Percentiles rank a stretch among this genome's conserved stretches.
phyloP scores from a whole-genome alignment of 1,139 yeast species.

The Suhomyces kunorum region DNA sequence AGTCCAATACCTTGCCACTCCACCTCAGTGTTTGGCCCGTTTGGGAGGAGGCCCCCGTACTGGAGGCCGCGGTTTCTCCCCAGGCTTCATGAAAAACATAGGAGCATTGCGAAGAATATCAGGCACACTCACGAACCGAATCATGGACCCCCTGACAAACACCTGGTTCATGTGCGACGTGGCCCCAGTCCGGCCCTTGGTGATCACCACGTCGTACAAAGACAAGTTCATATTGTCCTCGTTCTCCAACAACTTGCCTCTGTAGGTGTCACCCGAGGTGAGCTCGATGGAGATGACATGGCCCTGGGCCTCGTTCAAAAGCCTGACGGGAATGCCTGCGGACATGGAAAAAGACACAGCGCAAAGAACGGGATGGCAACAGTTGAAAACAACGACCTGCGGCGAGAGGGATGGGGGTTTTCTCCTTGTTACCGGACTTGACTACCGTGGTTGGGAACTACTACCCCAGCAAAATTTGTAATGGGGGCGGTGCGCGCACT shows the following conservation, averaged over 20 bases:
- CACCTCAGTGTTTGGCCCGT: slow-evolving; percentile 14
- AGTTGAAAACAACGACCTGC: background rate
- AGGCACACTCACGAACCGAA: slow-evolving; percentile 82
- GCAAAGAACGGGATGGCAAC: background rate
- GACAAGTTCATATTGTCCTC: slow-evolving; percentile 96
- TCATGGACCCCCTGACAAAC: slow-evolving; percentile 88
- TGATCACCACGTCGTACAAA: slow-evolving; percentile 76
- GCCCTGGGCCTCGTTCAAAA: slow-evolving; percentile 87
- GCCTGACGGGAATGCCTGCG: slow-evolving; percentile 81
- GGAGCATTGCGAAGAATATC: slow-evolving; percentile 89
- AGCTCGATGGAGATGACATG: slow-evolving; percentile 84
- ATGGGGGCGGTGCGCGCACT: slow-evolving; percentile 7
- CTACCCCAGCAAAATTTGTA: slow-evolving; percentile 1
- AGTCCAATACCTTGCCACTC: too few relatives aligned
- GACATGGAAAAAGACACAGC: slow-evolving; percentile 33
- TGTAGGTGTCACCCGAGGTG: slow-evolving; percentile 80
- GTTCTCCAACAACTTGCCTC: slow-evolving; percentile 82
- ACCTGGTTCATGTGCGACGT: slow-evolving; percentile 82
- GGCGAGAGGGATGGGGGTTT: background rate
- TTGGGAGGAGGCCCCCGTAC: slow-evolving; percentile 56
- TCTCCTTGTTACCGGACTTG: slow-evolving; percentile 7
- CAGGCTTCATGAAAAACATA: slow-evolving; percentile 66
- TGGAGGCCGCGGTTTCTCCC: slow-evolving; percentile 69
- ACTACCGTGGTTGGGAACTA: slow-evolving; percentile 6
- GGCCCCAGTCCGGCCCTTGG: slow-evolving; percentile 64